Conservation (phyloP, 2,329 filamentous ascomycete genomes). For the Seiridium cupressi region DNA sequence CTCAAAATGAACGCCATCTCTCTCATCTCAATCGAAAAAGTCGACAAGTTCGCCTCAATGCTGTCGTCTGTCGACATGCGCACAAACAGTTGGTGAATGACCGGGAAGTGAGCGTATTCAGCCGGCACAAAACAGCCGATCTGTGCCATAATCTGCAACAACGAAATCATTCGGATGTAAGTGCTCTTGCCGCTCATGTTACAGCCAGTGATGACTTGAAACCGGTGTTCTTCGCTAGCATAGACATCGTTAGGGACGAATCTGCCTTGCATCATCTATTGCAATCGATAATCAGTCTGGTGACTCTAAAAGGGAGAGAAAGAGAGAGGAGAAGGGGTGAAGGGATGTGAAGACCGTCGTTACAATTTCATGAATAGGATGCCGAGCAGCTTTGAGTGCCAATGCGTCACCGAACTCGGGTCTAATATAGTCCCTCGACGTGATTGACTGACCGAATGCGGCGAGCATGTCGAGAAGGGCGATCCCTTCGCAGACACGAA, state of each 20-base stretch:
- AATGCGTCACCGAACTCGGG: slow-evolving; percentile 69
- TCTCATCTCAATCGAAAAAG: slow-evolving; percentile 92
- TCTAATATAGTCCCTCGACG: slow-evolving; percentile 56
- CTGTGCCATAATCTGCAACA: slow-evolving; percentile 91
- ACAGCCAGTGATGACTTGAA: slow-evolving; percentile 91
- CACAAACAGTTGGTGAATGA: slow-evolving; percentile 82
- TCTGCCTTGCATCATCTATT: slow-evolving; percentile 57
- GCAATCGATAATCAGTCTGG: not conserved
- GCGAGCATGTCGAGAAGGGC: slow-evolving; percentile 84
- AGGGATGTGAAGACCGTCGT: not conserved
- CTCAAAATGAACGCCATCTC: slow-evolving; percentile 91
- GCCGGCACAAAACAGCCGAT: slow-evolving; percentile 90
- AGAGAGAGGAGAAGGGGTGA: too few species aligned
- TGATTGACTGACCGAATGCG: slow-evolving; percentile 73
- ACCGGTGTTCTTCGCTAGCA: slow-evolving; percentile 73
- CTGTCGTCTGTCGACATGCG: slow-evolving; percentile 83
- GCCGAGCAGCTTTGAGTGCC: slow-evolving; percentile 71
- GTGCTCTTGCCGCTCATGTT: slow-evolving; percentile 99
- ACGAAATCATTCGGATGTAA: slow-evolving; percentile 81
- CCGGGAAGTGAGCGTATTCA: slow-evolving; percentile 75
- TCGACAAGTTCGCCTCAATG: slow-evolving; percentile 88
- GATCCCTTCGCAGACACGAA: slow-evolving; percentile 82
- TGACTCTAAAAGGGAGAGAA: not conserved
- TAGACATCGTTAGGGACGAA: slow-evolving; percentile 92
- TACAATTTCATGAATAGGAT: slow-evolving; percentile 75